A percentile compares a stretch with the other conserved stretches of the same genome.
phyloP scores from a whole-genome alignment of 2,329 filamentous ascomycete species.

The Ascochyta koolunga region DNA sequence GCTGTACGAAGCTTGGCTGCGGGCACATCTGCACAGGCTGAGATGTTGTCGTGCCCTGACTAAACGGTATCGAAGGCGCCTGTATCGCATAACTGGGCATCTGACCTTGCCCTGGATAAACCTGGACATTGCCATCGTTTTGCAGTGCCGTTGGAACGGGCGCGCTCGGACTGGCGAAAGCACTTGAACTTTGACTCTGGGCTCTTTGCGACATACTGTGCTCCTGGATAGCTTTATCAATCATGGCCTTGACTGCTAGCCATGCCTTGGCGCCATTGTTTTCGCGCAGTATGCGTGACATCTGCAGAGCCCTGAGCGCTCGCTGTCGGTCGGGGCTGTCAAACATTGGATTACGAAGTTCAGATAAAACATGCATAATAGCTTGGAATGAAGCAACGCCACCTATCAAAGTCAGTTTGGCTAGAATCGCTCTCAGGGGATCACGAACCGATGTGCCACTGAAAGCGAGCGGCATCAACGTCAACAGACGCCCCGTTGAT shows the following conservation, averaged over 20 bases:
- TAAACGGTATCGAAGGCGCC: constrained; percentile 11
- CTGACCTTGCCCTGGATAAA: constrained; percentile 22
- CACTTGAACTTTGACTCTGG: constrained; percentile 23
- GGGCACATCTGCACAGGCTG: constrained; percentile 9
- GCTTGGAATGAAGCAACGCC: constrained; percentile 44
- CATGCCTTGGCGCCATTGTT: constrained; percentile 46
- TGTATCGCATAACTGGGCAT: constrained; percentile 26
- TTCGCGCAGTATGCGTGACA: constrained; percentile 40
- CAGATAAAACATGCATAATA: constrained; percentile 49
- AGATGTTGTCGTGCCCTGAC: constrained; percentile 3
- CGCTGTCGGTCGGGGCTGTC: constrained; percentile 43
- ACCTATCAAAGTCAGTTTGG: constrained; percentile 26
- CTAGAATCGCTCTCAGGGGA: not conserved
- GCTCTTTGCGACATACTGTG: constrained; percentile 24
- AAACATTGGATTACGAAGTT: constrained; percentile 47
- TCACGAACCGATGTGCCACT: constrained; percentile 47
- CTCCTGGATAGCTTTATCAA: constrained; percentile 42
- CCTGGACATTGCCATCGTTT: constrained; percentile 18
- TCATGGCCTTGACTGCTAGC: constrained; percentile 47
- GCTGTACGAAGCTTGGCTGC: constrained; percentile 6
- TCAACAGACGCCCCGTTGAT: constrained; percentile 44
- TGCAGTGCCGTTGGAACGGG: constrained; percentile 15
- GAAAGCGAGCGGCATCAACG: constrained; percentile 45
- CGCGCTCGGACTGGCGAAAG: constrained; percentile 21
- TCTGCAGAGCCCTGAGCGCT: constrained; percentile 42